Evolutionary conservation across 2,329 filamentous ascomycete genomes (phyloP), one percentile per base, ranked within the genome.

Genomic region (Gremmenia infestans): DNA sequence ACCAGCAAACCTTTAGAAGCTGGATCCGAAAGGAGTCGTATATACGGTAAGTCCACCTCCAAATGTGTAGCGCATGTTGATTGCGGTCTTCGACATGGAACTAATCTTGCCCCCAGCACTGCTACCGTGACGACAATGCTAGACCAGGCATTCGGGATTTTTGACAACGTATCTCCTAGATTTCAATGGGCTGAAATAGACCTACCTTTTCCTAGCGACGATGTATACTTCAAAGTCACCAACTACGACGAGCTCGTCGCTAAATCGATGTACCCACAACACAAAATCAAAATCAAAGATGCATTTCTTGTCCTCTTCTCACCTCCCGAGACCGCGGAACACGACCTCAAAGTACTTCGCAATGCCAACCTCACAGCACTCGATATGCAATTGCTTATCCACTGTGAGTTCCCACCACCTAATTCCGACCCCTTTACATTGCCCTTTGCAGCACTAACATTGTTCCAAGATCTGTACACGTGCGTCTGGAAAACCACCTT

Each of bases 341-440:
- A 60, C 11, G 58, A 63, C 12, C 48, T 68, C 9, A 37, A 56
- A 32, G 39, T 53, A 1, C 53, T 69, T 32, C 50, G 62, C 22
- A 35, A 50, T 5, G 59, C 52, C 17, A 56, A 57, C 11, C 40
- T 69, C 39, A 67, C 60, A 28, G 60, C 62, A 14, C 46, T 67
- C 35, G 67, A 70, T 56, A 64, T 70, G 64, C 65, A 68, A n/a
- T 65, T 67, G 54, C 60, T 70, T 4, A 66, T 70, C 14, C 63
- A 69, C 53, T 60, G 66, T 66, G 58, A 52, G 60, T 59, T 11
- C 32, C 17, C n/a, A 8, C 15, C 36, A n/a, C 43, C 15, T 8
- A 32, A 9, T 5, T 11, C 28, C 47, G 15, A 22, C 22, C 14
- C 22, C 15, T 4, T 35, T 12, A 15, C 42, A 35, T 12, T 4